These are phyloP conservation scores for Kodamaea leandrae DNA, from an alignment of 805 yeast genomes.

Conservation along the genomic window DNA sequence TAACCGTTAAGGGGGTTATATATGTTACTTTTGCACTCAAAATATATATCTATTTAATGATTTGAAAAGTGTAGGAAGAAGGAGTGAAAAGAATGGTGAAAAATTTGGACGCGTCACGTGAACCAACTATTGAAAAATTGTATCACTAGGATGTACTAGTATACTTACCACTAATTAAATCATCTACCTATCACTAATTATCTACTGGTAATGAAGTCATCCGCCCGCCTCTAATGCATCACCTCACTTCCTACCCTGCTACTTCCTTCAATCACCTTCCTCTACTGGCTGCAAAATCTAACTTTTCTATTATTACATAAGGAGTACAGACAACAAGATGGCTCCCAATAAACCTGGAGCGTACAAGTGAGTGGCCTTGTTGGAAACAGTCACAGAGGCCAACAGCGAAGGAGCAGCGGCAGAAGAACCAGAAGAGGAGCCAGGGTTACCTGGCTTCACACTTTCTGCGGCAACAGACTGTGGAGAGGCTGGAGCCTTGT, in stretches of 20 bases:
- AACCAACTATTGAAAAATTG: neutral
- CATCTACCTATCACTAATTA: no score
- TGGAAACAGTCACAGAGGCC: constrained; percentile 2
- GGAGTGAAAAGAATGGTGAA: no score
- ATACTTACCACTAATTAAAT: no score
- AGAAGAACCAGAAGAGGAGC: constrained; percentile 4
- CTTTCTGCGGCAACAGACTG: no score
- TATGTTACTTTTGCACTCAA: constrained; percentile 1
- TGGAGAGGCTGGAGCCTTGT: no score
- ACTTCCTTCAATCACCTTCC: neutral
- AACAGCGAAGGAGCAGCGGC: neutral
- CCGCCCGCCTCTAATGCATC: neutral
- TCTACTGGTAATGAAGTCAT: no score
- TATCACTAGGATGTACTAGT: no score
- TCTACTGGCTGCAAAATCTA: neutral
- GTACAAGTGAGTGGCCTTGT: constrained; percentile 7
- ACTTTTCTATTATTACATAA: constrained; percentile 1
- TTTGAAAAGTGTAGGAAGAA: neutral
- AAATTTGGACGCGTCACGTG: neutral
- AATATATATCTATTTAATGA: constrained; percentile 9
- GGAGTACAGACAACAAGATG: constrained; percentile 3
- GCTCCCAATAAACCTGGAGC: constrained; percentile 8
- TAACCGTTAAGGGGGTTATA: constrained; percentile 78
- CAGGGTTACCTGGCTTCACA: no score
- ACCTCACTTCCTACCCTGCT: neutral